phyloP scores from a whole-genome alignment of 2,329 filamentous ascomycete genomes.

The Gyromitra esculenta region DNA sequence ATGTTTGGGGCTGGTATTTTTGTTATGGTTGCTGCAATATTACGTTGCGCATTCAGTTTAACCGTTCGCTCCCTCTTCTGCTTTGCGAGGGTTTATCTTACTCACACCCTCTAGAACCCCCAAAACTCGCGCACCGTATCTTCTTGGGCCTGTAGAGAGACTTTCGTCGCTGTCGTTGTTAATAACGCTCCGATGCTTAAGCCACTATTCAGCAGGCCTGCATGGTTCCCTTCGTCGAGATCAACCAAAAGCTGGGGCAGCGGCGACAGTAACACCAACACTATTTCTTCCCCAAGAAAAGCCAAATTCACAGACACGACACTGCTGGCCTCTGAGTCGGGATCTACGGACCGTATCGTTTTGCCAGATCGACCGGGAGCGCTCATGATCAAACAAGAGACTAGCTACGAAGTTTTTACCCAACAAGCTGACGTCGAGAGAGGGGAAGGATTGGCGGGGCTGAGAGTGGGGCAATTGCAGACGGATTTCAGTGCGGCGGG shows the following conservation, averaged over 20 bases:
- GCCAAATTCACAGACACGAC: conserved; percentile 7
- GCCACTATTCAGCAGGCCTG: conserved; percentile 49
- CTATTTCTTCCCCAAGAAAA: background rate
- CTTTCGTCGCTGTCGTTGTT: conserved; percentile 61
- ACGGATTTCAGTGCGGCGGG: conserved; percentile 7
- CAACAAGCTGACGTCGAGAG: conserved; percentile 5
- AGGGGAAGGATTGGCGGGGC: background rate
- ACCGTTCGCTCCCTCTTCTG: background rate
- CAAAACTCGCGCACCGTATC: conserved; percentile 54
- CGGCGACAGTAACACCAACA: background rate
- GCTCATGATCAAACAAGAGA: conserved; percentile 26
- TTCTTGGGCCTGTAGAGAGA: conserved; percentile 62
- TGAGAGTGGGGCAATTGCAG: background rate
- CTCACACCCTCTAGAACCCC: conserved; percentile 4
- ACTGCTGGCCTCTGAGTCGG: background rate
- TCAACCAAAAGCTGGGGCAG: background rate
- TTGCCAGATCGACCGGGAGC: conserved; percentile 3
- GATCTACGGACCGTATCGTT: conserved; percentile 11
- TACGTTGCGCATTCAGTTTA: conserved; percentile 51
- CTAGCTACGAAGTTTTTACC: conserved; percentile 15
- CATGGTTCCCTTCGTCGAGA: conserved; percentile 13
- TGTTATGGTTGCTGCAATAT: conserved; percentile 64
- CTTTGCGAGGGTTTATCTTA: background rate
- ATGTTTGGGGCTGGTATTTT: conserved; percentile 69
- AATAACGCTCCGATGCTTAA: conserved; percentile 62